These are phyloP conservation scores for Agaricales sp. DNA, from an alignment of 1,284 basidiomycete species.

Conservation along the genomic window DNA sequence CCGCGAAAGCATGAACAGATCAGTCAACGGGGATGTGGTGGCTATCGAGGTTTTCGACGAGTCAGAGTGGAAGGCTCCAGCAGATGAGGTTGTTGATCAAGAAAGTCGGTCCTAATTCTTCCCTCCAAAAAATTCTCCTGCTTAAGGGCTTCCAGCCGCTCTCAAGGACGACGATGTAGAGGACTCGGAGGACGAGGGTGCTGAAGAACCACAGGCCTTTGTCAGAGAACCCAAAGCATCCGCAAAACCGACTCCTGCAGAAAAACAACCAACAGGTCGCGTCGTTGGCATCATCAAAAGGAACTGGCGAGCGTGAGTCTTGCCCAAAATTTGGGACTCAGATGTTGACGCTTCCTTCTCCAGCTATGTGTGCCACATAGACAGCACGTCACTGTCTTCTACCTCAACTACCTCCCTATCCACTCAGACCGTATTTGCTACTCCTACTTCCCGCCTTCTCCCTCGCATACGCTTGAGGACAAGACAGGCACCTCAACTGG, in stretches of 20 bases:
- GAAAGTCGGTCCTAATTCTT: slow-evolving; percentile 44
- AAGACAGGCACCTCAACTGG: slow-evolving; percentile 81
- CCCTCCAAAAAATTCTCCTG: neutral
- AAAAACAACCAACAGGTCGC: slow-evolving; percentile 83
- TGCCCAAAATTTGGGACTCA: neutral
- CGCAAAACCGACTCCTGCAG: slow-evolving; percentile 30
- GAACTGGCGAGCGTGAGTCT: slow-evolving; percentile 82
- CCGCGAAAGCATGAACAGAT: slow-evolving; percentile 90
- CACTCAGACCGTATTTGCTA: slow-evolving; percentile 90
- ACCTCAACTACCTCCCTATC: slow-evolving; percentile 74
- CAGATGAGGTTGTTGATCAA: slow-evolving; percentile 90
- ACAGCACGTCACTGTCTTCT: slow-evolving; percentile 78
- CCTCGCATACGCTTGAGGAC: slow-evolving; percentile 94
- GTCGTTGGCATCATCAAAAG: slow-evolving; percentile 91
- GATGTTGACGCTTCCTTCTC: slow-evolving; percentile 3
- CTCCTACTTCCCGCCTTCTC: slow-evolving; percentile 85
- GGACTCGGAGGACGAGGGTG: slow-evolving; percentile 42
- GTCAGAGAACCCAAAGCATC: slow-evolving; percentile 38
- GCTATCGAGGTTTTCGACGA: slow-evolving; percentile 85
- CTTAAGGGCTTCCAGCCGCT: slow-evolving; percentile 62
- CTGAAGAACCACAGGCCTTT: slow-evolving; percentile 44
- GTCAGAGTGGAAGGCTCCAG: slow-evolving; percentile 88
- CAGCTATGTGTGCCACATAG: slow-evolving; percentile 94
- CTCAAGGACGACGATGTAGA: slow-evolving; percentile 89
- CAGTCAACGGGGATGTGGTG: slow-evolving; percentile 91